Percentiles rank a stretch among this genome's conserved stretches.
Evolutionary conservation across 2,329 filamentous ascomycete species (phyloP).

Genomic region (Dactylonectria estremocensis): DNA sequence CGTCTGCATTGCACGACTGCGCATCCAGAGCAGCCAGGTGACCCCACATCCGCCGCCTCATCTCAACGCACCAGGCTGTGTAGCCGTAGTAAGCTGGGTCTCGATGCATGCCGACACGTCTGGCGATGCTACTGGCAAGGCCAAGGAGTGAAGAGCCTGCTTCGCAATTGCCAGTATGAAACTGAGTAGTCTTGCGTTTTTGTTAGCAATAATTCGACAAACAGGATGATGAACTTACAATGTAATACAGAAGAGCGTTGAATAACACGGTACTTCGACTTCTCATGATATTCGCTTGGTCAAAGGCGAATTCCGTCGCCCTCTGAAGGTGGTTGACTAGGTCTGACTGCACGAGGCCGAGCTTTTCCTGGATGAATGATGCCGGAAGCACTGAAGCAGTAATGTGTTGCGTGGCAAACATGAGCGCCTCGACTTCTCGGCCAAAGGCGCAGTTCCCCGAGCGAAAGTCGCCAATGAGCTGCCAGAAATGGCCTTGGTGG

Average conservation of each 20-base stretch:
- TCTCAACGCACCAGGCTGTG: slow-evolving; percentile 35
- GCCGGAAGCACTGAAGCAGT: slow-evolving; percentile 31
- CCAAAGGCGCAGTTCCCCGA: slow-evolving; percentile 21
- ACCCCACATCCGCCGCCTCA: slow-evolving; percentile 37
- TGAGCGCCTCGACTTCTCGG: slow-evolving; percentile 34
- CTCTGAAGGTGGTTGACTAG: slow-evolving; percentile 30
- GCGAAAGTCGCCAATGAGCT: slow-evolving; percentile 32
- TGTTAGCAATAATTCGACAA: slow-evolving; percentile 6
- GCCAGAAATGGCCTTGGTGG: slow-evolving; percentile 36
- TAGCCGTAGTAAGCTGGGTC: slow-evolving; percentile 39
- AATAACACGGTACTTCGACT: slow-evolving; percentile 35
- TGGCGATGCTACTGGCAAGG: slow-evolving; percentile 35
- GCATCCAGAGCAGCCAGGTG: slow-evolving; percentile 35
- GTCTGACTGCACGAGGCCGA: slow-evolving; percentile 22
- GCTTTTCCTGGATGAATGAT: slow-evolving; percentile 23
- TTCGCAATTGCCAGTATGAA: slow-evolving; percentile 37
- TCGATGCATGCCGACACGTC: slow-evolving; percentile 35
- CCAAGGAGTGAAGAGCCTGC: slow-evolving; percentile 32
- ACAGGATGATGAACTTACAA: slow-evolving; percentile 26
- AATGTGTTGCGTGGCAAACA: slow-evolving; percentile 35
- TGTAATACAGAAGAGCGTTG: slow-evolving; percentile 35
- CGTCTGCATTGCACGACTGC: slow-evolving; percentile 31
- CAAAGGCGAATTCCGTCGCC: slow-evolving; percentile 33
- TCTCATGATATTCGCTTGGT: slow-evolving; percentile 35
- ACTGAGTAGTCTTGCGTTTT: slow-evolving; percentile 30